Evolutionary conservation across 768 basidiomycete genomes (phyloP).

Genomic region (Gymnopilus dilepis): DNA sequence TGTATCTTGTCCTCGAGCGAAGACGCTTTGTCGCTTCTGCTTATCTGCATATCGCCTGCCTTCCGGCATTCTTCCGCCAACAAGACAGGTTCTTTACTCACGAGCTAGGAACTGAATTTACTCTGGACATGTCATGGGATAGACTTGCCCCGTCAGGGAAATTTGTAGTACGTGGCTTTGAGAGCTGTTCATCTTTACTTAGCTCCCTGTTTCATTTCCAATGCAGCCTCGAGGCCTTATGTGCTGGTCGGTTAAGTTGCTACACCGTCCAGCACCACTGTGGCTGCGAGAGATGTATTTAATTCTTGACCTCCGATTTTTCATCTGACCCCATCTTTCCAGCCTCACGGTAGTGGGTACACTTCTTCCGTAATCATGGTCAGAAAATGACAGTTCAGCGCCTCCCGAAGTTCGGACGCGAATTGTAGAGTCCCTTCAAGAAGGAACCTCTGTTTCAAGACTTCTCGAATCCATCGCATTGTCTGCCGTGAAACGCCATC

Average conservation of each 20-base stretch:
- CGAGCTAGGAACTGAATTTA: slow-evolving; percentile 1
- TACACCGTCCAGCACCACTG: not conserved
- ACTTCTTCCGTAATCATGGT: not conserved
- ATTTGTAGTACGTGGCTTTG: slow-evolving; percentile 1
- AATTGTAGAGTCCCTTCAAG: not conserved
- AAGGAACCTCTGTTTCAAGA: not conserved
- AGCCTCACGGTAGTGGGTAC: not conserved
- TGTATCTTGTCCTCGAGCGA: not conserved
- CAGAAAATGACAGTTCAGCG: not conserved
- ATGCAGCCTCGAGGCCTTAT: not conserved
- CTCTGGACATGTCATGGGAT: slow-evolving; percentile 2
- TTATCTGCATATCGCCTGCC: not conserved
- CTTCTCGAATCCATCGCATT: not conserved
- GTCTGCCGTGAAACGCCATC: not conserved
- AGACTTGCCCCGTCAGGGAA: not conserved
- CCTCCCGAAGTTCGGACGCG: not conserved
- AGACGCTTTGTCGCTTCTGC: not conserved
- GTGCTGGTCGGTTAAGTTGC: not conserved
- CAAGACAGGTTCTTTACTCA: slow-evolving; percentile 5
- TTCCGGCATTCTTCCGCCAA: not conserved
- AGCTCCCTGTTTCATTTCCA: not conserved
- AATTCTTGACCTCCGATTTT: not conserved
- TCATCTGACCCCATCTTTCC: not conserved
- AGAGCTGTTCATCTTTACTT: not conserved
- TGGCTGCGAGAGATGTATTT: not conserved